Percentiles rank a stretch among this genome's conserved stretches.
These are phyloP conservation scores for Platismatia glauca DNA, from an alignment of 495 filamentous ascomycete species.

Conservation along the genomic window DNA sequence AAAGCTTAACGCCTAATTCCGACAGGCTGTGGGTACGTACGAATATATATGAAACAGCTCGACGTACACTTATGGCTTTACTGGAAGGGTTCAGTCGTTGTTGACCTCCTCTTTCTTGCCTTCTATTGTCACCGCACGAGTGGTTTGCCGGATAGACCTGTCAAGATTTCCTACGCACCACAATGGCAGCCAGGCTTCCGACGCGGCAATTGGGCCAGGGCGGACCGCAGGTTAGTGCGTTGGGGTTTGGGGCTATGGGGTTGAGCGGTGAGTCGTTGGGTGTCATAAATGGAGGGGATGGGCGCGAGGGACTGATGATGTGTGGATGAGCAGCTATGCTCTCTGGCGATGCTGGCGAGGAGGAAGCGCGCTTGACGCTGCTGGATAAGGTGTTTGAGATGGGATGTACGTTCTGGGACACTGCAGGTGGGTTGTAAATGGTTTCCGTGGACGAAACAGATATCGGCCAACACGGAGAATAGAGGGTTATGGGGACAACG, in stretches of 20 bases:
- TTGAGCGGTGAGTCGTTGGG: constrained; percentile 20
- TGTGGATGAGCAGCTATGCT: constrained; percentile 19
- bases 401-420: constrained; percentile 52
- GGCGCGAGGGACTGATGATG: background rate
- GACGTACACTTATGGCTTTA: no score
- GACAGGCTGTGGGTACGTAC: no score
- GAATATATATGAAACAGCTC: no score
- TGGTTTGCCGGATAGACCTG: no score
- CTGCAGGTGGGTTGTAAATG: constrained; percentile 36
- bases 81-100: no score
- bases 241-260: constrained; percentile 55
- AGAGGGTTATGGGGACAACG: constrained; percentile 28
- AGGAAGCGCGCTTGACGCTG: constrained; percentile 31
- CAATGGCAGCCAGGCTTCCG: constrained; percentile 21
- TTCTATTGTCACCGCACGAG: no score
- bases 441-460: no score
- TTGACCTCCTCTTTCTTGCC: no score
- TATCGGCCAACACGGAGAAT: no score
- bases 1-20: no score
- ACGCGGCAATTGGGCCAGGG: constrained; percentile 43
- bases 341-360: constrained; percentile 33
- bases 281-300: no score
- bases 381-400: constrained; percentile 39
- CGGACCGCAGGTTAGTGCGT: constrained; percentile 43
- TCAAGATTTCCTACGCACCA: no score